These are phyloP conservation scores for Houttuynia cordata DNA, from an alignment of 164 flowering plant genomes.

Conservation along the genomic window DNA sequence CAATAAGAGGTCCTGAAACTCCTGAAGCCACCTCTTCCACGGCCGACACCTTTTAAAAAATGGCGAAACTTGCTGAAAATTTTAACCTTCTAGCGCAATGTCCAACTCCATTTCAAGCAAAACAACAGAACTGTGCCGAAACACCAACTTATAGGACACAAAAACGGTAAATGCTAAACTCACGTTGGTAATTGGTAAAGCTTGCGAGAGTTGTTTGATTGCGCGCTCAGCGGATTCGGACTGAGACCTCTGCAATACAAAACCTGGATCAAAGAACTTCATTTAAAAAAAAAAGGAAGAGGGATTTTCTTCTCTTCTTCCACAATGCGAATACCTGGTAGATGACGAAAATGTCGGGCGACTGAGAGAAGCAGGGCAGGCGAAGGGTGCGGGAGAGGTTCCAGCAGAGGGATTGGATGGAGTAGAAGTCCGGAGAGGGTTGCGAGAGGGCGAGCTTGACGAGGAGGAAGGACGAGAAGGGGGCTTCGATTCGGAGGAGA, in stretches of 20 bases:
- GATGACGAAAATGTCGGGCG: slow-evolving; percentile 7
- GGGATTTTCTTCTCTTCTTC: neutral
- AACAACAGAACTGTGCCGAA: neutral
- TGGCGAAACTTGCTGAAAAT: too few species aligned
- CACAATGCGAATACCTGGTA: neutral
- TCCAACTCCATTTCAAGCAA: too few species aligned
- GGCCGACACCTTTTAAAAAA: slow-evolving; percentile 4
- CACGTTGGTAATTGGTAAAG: slow-evolving; percentile 3
- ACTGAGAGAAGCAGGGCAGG: slow-evolving; percentile 9
- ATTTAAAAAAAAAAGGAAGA: neutral
- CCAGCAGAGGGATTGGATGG: slow-evolving; percentile 10
- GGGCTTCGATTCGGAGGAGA: neutral
- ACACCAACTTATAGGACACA: too few species aligned
- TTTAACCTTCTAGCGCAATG: neutral
- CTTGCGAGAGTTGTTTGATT: slow-evolving; percentile 1
- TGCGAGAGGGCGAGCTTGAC: neutral
- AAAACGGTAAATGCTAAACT: too few species aligned
- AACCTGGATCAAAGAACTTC: neutral
- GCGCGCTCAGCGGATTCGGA: neutral
- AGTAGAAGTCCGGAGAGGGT: neutral
- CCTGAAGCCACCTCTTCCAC: slow-evolving; percentile 8
- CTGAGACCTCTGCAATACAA: slow-evolving; percentile 2
- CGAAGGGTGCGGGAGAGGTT: slow-evolving; percentile 5
- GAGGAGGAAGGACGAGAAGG: neutral
- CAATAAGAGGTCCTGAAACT: slow-evolving; percentile 4